These are phyloP conservation scores for Prunus padus DNA, from an alignment of 306 rosid species.

Conservation along the genomic window DNA sequence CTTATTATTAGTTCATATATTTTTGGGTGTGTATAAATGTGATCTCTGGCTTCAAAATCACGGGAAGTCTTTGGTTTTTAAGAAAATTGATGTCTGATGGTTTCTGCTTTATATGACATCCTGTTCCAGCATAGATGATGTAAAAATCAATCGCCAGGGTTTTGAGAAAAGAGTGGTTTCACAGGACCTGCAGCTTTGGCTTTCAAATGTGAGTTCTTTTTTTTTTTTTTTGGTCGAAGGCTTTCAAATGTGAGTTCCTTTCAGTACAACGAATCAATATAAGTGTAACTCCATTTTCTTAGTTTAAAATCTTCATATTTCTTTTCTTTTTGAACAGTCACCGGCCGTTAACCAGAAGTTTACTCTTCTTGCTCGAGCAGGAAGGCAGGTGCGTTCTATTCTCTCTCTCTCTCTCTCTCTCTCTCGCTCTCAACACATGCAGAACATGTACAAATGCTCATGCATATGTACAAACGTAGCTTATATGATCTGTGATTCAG, in stretches of 20 bases:
- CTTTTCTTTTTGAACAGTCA: constrained; percentile 41
- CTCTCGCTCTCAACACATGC: background rate
- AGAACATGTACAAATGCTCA: background rate
- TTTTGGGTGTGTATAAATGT: background rate
- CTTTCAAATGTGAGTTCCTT: constrained; percentile 77
- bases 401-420: background rate
- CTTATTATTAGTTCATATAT: background rate
- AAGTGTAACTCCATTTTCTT: background rate
- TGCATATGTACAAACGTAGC: background rate
- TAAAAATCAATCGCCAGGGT: constrained; percentile 79
- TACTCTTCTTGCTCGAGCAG: constrained; percentile 94
- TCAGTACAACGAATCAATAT: background rate
- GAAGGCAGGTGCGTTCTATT: constrained; percentile 67
- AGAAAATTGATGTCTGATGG: background rate
- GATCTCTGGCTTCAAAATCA: background rate
- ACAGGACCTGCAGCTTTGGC: constrained; percentile 85
- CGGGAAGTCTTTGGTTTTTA: background rate
- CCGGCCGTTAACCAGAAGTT: constrained; percentile 66
- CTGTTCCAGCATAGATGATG: constrained; percentile 59
- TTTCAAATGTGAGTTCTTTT: constrained; percentile 74
- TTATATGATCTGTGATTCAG: constrained; percentile 35
- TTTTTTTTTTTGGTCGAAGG: constrained; percentile 16
- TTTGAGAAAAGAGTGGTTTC: constrained; percentile 96
- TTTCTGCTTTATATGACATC: constrained; percentile 12
- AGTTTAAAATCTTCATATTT: constrained; percentile 8